phyloP scores from a whole-genome alignment of 192 early-diverging fungal genomes.

The Tieghemiomyces parasiticus region DNA sequence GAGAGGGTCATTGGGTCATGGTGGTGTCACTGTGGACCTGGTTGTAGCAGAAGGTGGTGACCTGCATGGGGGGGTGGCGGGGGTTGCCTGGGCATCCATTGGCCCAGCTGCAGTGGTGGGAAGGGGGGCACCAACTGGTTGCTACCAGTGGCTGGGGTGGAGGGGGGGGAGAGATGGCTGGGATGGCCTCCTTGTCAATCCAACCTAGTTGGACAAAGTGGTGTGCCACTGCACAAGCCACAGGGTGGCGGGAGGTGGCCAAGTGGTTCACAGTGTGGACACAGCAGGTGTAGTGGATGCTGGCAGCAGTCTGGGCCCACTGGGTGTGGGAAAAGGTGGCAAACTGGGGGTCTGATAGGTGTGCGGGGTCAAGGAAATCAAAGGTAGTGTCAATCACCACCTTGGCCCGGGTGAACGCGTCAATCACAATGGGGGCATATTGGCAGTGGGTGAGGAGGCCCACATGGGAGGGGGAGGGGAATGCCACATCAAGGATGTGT shows the following conservation, averaged over 20 bases:
- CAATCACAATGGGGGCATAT: background rate
- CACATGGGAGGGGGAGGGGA: slow-evolving; percentile 1
- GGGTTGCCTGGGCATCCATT: slow-evolving; percentile 14
- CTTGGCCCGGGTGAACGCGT: background rate
- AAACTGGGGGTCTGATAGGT: slow-evolving; percentile 13
- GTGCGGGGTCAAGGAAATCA: slow-evolving; percentile 3
- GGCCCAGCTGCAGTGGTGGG: background rate
- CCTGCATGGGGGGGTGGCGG: background rate
- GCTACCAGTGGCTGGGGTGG: too few relatives aligned
- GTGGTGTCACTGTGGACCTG: background rate
- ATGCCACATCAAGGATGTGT: slow-evolving; percentile 12
- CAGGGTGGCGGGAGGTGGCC: background rate
- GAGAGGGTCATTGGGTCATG: background rate
- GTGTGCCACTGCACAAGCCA: background rate
- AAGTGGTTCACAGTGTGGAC: background rate
- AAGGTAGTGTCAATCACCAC: background rate
- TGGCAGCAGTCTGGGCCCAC: background rate
- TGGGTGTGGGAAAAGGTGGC: background rate
- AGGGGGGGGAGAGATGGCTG: too few relatives aligned
- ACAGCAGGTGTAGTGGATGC: slow-evolving; percentile 2
- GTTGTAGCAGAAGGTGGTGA: background rate
- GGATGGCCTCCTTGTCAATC: too few relatives aligned
- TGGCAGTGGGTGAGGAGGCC: slow-evolving; percentile 12
- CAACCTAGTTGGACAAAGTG: slow-evolving; percentile 8
- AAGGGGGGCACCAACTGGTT: too few relatives aligned